Percentiles rank a stretch among this genome's conserved stretches.
Evolutionary conservation across 352 stramenopile species (phyloP).

Genomic region (Phytophthora podocarpi): DNA sequence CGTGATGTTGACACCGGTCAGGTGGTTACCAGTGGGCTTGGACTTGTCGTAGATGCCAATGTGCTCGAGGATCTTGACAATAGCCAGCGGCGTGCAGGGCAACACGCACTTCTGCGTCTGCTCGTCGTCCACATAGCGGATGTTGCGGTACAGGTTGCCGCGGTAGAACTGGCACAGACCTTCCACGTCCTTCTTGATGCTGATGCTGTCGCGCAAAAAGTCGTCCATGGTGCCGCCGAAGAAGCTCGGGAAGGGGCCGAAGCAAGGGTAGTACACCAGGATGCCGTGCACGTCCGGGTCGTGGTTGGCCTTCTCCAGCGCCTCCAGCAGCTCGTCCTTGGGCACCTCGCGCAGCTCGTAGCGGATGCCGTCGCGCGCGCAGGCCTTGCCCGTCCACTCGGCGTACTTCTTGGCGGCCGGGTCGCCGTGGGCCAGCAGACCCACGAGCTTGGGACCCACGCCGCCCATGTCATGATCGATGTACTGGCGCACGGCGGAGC

Average conservation of each 20-base stretch:
- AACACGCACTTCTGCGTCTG: slow-evolving; percentile 95
- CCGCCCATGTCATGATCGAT: slow-evolving; percentile 79
- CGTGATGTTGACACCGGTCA: slow-evolving; percentile 90
- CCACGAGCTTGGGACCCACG: slow-evolving; percentile 87
- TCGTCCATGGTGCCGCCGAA: slow-evolving; percentile 97
- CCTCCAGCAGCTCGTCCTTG: slow-evolving; percentile 94
- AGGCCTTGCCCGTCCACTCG: slow-evolving; percentile 97
- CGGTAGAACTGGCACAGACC: slow-evolving; percentile 96
- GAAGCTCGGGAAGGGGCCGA: slow-evolving; percentile 96
- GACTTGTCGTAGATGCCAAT: slow-evolving; percentile 87
- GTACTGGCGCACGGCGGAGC: slow-evolving; percentile 81
- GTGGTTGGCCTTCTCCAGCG: slow-evolving; percentile 93
- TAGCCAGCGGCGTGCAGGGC: slow-evolving; percentile 96
- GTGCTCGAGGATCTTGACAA: slow-evolving; percentile 95
- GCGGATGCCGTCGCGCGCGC: slow-evolving; percentile 93
- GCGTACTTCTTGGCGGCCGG: slow-evolving; percentile 95
- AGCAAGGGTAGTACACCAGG: slow-evolving; percentile 99
- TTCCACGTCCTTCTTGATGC: slow-evolving; percentile 97
- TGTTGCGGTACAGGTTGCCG: slow-evolving; percentile 97
- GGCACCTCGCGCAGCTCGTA: slow-evolving; percentile 96
- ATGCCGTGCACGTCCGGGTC: slow-evolving; percentile 96
- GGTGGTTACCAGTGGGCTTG: slow-evolving; percentile 57
- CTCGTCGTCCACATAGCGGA: slow-evolving; percentile 93
- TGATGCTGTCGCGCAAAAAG: slow-evolving; percentile 96
- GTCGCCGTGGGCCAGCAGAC: slow-evolving; percentile 95